Evolutionary conservation across 1,284 basidiomycete species (phyloP), one percentile per base, ranked within the genome.

Genomic region (Hypsizygus ulmarius): DNA sequence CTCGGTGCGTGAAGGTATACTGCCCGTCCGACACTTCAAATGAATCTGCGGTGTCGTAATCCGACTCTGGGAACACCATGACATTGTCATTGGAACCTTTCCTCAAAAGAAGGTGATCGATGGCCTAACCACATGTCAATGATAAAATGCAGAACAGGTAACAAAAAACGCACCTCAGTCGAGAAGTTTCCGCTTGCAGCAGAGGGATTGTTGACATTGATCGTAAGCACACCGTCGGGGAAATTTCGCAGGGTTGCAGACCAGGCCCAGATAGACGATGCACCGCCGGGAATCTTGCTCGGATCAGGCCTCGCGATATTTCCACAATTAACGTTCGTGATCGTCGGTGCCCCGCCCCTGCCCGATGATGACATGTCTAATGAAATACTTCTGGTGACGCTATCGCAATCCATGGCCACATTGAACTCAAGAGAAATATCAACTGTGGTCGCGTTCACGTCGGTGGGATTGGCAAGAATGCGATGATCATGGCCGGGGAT

Each of bases 401-500:
- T 77, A 10, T 71, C 57, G 61, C 92, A 94, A 53, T 78, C 72
- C 93, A 96, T 93, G 25, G 60, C 62, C 10, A 73, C 66, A 58
- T 85, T 93, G 69, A 90, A 95, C 65, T 94, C 86, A 51, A 96
- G 73, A 0, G 74, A 62, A 47, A 95, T 80, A 52, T 84, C 70
- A 47, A 92, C 65, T 1, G 74, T 77, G 12, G 82, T 85, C 1
- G 77, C 74, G 53, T 84, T 85, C 39, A 68, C 52, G 27, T 78
- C 72, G 4, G 70, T 74, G 4, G 70, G 45, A 32, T 73, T 71
- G 3, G 72, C 74, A 2, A 74, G 63, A 27, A 92, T 68, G 33
- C 93, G 85, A 18, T 81, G 75, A 59, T 96, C 93, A 64, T 96
- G 93, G 1, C 91, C 90, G 0, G 93, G 93, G 3, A 67, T 66